Percentiles rank a stretch among this genome's conserved stretches.
Evolutionary conservation across 192 early-diverging fungal genomes (phyloP).

Genomic region (Dimargaris cristalligena): DNA sequence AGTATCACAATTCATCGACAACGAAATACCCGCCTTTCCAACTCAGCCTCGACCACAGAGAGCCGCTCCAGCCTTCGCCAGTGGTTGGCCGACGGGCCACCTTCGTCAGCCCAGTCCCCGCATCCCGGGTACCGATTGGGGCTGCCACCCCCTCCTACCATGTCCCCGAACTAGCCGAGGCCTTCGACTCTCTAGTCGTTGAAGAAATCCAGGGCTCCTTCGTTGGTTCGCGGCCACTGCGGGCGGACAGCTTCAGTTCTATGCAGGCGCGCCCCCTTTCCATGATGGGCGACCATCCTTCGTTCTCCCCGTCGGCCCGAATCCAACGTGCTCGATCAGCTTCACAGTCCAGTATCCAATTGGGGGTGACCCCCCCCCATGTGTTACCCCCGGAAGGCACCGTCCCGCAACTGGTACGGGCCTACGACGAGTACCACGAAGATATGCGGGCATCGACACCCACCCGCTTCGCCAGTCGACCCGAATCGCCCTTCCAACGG

Average conservation of each 20-base stretch:
- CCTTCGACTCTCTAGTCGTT: not conserved
- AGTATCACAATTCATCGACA: no score
- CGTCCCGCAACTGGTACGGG: conserved; percentile 1
- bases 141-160: no score
- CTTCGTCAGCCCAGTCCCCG: no score
- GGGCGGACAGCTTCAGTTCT: no score
- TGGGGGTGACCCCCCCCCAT: not conserved
- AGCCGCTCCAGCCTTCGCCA: no score
- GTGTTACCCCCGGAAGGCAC: not conserved
- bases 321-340: conserved; percentile 5
- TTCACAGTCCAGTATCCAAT: not conserved
- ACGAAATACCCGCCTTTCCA: no score
- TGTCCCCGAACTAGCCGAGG: not conserved
- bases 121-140: no score
- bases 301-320: not conserved
- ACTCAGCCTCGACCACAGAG: no score
- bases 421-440: conserved; percentile 1
- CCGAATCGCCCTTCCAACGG: not conserved
- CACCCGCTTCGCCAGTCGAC: not conserved
- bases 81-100: no score
- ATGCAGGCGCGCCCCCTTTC: no score
- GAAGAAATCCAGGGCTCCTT: not conserved
- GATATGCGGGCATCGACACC: not conserved
- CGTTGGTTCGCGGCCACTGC: not conserved
- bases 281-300: no score